Percentiles rank a stretch among this genome's conserved stretches.
Evolutionary conservation across 352 stramenopile genomes (phyloP).

Genomic region (Globisporangium cederbergense): DNA sequence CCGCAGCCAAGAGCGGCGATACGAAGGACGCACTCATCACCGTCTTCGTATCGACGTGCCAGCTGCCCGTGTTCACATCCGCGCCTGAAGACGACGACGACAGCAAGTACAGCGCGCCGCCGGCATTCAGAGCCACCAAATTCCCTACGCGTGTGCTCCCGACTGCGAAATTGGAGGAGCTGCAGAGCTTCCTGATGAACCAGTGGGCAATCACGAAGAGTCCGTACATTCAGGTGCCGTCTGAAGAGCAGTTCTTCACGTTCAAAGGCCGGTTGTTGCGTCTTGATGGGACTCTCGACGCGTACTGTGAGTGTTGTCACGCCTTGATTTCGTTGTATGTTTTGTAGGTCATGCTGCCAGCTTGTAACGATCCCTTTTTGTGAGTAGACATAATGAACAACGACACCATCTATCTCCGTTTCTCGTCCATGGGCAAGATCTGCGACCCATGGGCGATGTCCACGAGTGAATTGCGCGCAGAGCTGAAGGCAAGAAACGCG

Average conservation of each 20-base stretch:
- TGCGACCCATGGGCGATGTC: slow-evolving; percentile 75
- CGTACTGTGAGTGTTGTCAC: slow-evolving; percentile 43
- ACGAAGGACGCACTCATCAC: slow-evolving; percentile 25
- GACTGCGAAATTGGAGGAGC: slow-evolving; percentile 36
- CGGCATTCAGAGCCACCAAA: slow-evolving; percentile 46
- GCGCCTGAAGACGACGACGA: slow-evolving; percentile 10
- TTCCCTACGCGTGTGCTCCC: slow-evolving; percentile 50
- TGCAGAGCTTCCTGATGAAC: slow-evolving; percentile 52
- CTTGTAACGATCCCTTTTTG: neutral
- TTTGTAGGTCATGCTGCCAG: neutral
- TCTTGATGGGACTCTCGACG: slow-evolving; percentile 55
- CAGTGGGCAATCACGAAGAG: slow-evolving; percentile 70
- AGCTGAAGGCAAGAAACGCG: slow-evolving; percentile 49
- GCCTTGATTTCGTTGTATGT: neutral
- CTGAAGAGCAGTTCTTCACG: slow-evolving; percentile 62
- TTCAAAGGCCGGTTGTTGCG: slow-evolving; percentile 68
- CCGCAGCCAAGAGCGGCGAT: neutral
- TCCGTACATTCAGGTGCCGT: slow-evolving; percentile 35
- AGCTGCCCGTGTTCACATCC: slow-evolving; percentile 29
- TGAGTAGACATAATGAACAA: slow-evolving; percentile 55
- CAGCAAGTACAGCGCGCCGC: slow-evolving; percentile 10
- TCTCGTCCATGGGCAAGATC: slow-evolving; percentile 60
- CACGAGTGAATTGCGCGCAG: slow-evolving; percentile 60
- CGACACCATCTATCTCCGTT: slow-evolving; percentile 72
- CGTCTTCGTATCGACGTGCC: slow-evolving; percentile 59